Base-by-base conservation (phyloP, 164 flowering plant genomes). In the Umbellularia californica region DNA sequence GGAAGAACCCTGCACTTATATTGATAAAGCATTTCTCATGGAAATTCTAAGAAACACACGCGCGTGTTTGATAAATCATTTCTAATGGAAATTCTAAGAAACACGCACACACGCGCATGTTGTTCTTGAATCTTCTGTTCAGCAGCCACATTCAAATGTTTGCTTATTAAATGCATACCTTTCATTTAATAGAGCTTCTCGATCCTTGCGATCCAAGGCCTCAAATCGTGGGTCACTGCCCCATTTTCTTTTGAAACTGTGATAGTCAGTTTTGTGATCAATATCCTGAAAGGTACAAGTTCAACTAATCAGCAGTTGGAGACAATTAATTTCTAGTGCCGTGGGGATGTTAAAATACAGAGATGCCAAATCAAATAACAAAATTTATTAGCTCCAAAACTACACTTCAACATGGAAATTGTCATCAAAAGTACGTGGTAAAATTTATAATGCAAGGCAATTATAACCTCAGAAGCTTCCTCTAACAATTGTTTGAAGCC, bases 401-500 rank as follows among this genome's bases (percentile, higher is more conserved):
- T 4, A 62, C 30, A n/a, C 10, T 52, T 41, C 71, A 3, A n/a
- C 24, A 35, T 19, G 24, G 55, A 69, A n/a, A 47, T 41, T 62
- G 33, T 63, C 55, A 35, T 50, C 58, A 72, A 50, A 72, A 63
- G 14, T 15, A 27, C 28, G 3, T 27, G 55, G 22, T 23, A 58
- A 67, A 72, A 75, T 65, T 73, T 23, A 28, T 62, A 70, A 50
- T 66, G 58, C 72, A 76, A 51, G 70, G 28, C 72, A 66, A 72
- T n/a, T 50, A 70, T 19, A 81, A 95, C 99, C 97, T 94, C 89
- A 69, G 89, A 86, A 70, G 95, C 98, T 81, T 90, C 98, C 58
- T 90, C 96, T 30, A 96, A 75, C 77, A 96, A 87, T 87, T 91
- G 91, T 85, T 87, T 96, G 84, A 94, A 96, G 70, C 92, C 93